Conservation (phyloP, 73 alveolate genomes). For the Paramecium sonneborni region DNA sequence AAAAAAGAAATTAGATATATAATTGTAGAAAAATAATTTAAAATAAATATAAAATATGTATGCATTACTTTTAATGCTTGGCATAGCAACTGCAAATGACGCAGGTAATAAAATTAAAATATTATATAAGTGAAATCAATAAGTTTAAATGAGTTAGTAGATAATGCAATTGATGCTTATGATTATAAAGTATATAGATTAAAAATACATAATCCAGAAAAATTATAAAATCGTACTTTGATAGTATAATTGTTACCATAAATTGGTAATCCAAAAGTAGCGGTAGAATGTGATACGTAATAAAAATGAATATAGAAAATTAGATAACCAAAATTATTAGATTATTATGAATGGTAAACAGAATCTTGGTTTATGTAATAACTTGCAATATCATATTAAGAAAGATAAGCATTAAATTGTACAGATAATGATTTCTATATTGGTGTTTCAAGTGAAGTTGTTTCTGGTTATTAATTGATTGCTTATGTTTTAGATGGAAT, state of each 20-base stretch:
- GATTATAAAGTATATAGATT: conserved; percentile 38
- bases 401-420: conserved; percentile 31
- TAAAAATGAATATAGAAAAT: background rate
- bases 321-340: conserved; percentile 14
- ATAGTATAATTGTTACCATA: conserved; percentile 4
- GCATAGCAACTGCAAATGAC: background rate
- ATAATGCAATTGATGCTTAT: background rate
- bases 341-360: conserved; percentile 37
- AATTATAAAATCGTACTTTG: background rate
- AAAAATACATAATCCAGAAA: background rate
- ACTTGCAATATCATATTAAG: background rate
- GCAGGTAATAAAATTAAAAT: background rate
- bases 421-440: conserved; percentile 1
- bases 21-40: no score
- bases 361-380: background rate
- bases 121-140: background rate
- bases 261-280: conserved; percentile 34
- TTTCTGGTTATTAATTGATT: background rate
- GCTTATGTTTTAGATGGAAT: background rate
- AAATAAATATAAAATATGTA: background rate
- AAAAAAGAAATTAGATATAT: no score
- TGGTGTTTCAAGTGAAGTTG: conserved; percentile 29
- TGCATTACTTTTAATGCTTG: background rate
- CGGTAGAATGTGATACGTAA: conserved; percentile 10
- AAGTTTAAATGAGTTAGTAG: background rate